Base-by-base conservation (phyloP, 2,329 filamentous ascomycete genomes). In the Diaporthe citri region DNA sequence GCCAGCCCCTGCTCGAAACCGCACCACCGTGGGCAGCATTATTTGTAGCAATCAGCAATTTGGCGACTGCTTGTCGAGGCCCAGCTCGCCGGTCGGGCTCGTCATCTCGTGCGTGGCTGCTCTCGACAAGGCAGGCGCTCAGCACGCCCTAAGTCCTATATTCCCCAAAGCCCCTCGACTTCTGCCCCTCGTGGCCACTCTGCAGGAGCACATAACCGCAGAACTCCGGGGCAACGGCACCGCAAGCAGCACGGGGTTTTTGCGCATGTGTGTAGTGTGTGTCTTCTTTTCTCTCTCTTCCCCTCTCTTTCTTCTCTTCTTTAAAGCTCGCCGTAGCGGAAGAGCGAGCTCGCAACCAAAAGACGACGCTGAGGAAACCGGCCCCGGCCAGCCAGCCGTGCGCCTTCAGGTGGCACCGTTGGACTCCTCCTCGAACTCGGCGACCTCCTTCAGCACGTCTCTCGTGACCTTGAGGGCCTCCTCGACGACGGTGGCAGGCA, bases 381-480 rank as follows among this genome's bases (percentile, higher is more conserved):
- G 64, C 46, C 46, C 25, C 46, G 46, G 43, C 48, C 28, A 25
- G 8, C 36, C 31, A 7, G 28, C 28, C 7, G 13, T 34, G 0
- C 46, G 36, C 31, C 8, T 62, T 76, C 74, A 78, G 4, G 77
- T 60, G 3, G 74, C 62, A 34, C 76, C 74, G 52, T 75, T 78
- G 4, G 64, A 67, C 73, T 80, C 79, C 55, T 75, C 75, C 48
- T 85, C 84, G 60, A 87, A 79, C 77, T 85, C 83, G 71, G 84
- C 84, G 17, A 90, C 85, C 51, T 84, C 81, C 77, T 92, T 90
- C 56, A 93, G 83, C 77, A 88, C 88, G 78, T 92, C 90, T 74
- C 88, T 85, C 39, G 91, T 91, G 43, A 90, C 85, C 77, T 87
- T 87, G n/a, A 93, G 84, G 6, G 90, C 90, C 77, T 93, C 90